Evolutionary conservation across 2,329 filamentous ascomycete species (phyloP), one percentile per base, ranked within the genome.

Genomic region (Fusarium sp.): DNA sequence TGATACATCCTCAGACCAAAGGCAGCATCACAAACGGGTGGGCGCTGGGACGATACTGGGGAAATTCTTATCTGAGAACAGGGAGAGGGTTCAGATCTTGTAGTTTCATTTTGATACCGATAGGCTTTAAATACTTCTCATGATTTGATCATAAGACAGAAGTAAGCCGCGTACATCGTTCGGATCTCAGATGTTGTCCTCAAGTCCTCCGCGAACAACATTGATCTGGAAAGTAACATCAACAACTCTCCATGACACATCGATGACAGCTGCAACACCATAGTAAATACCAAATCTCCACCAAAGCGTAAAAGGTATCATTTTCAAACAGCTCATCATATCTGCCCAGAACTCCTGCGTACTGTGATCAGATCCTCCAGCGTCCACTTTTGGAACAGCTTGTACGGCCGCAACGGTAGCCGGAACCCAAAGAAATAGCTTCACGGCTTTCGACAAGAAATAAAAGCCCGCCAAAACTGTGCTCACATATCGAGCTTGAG

Each of bases 231-330:
- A 27, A 6, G 18, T 5, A 34, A 6, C 8, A 11, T 32, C 7
- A 4, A 34, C 5, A 3, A 55, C 13, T 22, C 43, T 46, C 4
- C 18, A 13, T 13, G 7, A 16, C 4, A 32, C 16, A 3, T 13
- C 27, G 6, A 47, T 32, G 15, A 24, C 27, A 8, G 20, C 18
- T 4, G 18, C n/a, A 8, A 62, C 16, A 12, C 40, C 20, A 13
- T 22, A 20, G 11, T 41, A 62, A 5, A 41, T 22, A 6, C 16
- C 13, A 6, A 53, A 62, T 13, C 58, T 45, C 15, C 6, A 9
- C 57, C 60, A 62, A 12, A 62, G 7, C 10, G 58, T 27, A 8
- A 46, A 6, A 8, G 41, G 48, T 13, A 62, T 62, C 1, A 15
- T 25, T n/a, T 5, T 11, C 4, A 62, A 25, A 0, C 40, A 24